phyloP scores from a whole-genome alignment of 2,329 filamentous ascomycete species.

The Trichoderma guizhouense region DNA sequence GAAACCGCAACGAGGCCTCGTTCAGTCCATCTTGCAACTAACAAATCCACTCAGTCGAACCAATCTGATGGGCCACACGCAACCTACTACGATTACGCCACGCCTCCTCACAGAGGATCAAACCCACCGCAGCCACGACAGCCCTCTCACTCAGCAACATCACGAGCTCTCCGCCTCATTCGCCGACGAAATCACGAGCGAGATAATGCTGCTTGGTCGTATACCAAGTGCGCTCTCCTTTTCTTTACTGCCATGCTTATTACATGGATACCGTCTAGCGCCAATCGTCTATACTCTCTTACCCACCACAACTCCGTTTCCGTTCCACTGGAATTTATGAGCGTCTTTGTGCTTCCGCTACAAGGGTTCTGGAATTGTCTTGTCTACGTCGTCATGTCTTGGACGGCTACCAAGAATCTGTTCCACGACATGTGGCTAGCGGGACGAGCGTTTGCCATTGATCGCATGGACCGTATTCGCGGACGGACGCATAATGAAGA shows the following conservation, averaged over 20 bases:
- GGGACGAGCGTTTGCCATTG: neutral
- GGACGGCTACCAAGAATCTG: constrained; percentile 48
- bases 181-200: constrained; percentile 39
- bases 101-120: neutral
- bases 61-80: neutral
- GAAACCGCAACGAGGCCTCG: constrained; percentile 32
- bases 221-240: constrained; percentile 61
- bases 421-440: constrained; percentile 19
- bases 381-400: constrained; percentile 66
- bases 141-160: neutral
- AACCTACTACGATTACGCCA: neutral
- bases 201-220: constrained; percentile 59
- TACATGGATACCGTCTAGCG: constrained; percentile 68
- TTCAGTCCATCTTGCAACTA: neutral
- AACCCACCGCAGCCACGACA: neutral
- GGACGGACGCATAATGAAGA: neutral
- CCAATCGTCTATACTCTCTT: constrained; percentile 67
- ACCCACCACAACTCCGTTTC: constrained; percentile 47
- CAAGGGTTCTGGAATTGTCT: constrained; percentile 77
- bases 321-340: constrained; percentile 59
- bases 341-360: constrained; percentile 67
- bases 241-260: constrained; percentile 64
- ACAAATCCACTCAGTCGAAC: neutral
- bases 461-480: neutral
- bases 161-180: constrained; percentile 13